Percentiles rank a stretch among this genome's conserved stretches.
These are phyloP conservation scores for Lupinus albus DNA, from an alignment of 306 rosid species.

Conservation along the genomic window DNA sequence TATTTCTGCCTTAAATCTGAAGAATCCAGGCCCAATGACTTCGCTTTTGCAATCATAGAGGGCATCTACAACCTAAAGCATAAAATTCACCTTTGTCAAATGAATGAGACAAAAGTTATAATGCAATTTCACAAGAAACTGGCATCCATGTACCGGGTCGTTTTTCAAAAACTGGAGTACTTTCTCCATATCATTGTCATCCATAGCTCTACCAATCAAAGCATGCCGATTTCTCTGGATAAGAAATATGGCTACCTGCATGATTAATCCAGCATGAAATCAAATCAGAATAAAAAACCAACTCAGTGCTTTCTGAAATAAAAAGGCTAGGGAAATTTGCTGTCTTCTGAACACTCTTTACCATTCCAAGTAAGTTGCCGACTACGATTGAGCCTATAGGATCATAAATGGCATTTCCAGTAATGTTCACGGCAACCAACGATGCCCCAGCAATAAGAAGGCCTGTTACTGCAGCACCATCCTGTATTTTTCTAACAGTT, in stretches of 20 bases:
- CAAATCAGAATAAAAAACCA: conserved; percentile 24
- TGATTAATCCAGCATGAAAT: conserved; percentile 34
- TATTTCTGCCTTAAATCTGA: conserved; percentile 97
- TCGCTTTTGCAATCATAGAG: conserved; percentile 98
- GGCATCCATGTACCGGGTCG: conserved; percentile 69
- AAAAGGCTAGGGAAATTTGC: conserved; percentile 25
- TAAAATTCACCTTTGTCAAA: conserved; percentile 42
- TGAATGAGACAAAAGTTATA: conserved; percentile 9
- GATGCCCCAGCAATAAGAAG: conserved; percentile 94
- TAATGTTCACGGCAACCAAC: conserved; percentile 72
- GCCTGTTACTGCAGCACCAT: conserved; percentile 96
- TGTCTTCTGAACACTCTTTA: conserved; percentile 47
- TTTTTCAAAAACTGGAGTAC: conserved; percentile 84
- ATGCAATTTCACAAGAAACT: conserved; percentile 28
- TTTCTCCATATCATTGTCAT: conserved; percentile 91
- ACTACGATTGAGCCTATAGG: conserved; percentile 91
- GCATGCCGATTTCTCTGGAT: conserved; percentile 98
- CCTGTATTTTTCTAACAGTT: conserved; percentile 57
- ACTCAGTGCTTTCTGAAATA: conserved; percentile 12
- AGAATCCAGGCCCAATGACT: conserved; percentile 99
- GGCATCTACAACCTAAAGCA: conserved; percentile 83
- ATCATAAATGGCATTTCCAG: conserved; percentile 95
- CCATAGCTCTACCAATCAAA: conserved; percentile 98
- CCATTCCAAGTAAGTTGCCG: conserved; percentile 98
- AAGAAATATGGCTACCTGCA: conserved; percentile 98